Base-by-base conservation (phyloP, 768 basidiomycete species). In the Naganishia randhawae region DNA sequence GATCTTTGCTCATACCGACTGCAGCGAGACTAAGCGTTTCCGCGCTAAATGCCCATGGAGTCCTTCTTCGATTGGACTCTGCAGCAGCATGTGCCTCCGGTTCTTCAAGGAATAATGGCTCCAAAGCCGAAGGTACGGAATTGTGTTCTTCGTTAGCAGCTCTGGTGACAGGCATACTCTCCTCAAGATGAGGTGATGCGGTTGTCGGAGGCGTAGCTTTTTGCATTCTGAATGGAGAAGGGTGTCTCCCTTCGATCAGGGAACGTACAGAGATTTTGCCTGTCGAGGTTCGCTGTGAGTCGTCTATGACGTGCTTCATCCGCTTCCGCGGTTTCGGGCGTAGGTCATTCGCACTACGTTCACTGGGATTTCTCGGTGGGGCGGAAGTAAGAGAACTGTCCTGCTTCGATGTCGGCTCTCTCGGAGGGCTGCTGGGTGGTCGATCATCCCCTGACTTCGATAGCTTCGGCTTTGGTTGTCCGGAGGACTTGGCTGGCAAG, bases 301-400 rank as follows among this genome's bases (percentile, higher is more conserved):
- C 51, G 29, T 29, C 25, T n/a, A 10, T 25, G 35, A 39, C 16
- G 25, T 14, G n/a, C 11, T 61, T 41, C 3, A 11, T 13, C 8
- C 57, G 57, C 57, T 61, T 61, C 16, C 37, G 57, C 8, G 57
- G 39, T 41, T 61, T 61, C 25, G 57, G 57, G 6, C 57, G 57
- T 13, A n/a, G 1, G 27, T 39, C 57, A 29, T 22, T 41, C 13
- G n/a, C 16, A 7, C 37, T 37, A 11, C n/a, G 45, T n/a, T 33
- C 54, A 37, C 54, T 17, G 10, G 33, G 16, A 1, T 33, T 9
- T 32, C 25, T 33, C 29, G 51, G 45, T 4, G 45, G 19, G n/a
- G 13, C 45, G 2, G 45, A 48, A 52, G 27, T 22, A 31, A 14
- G 51, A n/a, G n/a, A n/a, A n/a, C n/a, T n/a, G 51, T 52, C 29